These are phyloP conservation scores for carrot (Daucus carota) DNA, from an alignment of 129 eudicot species.

Conservation along the genomic window DNA sequence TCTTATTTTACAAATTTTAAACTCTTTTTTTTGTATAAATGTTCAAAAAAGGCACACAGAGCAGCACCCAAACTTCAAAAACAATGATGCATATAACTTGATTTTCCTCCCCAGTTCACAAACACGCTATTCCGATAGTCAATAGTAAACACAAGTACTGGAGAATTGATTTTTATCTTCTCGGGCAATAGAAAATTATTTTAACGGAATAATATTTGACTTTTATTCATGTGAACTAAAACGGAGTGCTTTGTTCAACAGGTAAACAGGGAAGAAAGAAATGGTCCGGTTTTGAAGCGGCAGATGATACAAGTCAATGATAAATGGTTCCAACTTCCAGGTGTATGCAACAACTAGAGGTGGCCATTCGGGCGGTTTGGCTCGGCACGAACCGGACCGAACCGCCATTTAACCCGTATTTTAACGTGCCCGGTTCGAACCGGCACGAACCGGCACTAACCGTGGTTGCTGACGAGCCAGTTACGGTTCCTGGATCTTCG, in stretches of 20 bases:
- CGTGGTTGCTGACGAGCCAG: too few species aligned
- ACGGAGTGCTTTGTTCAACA: background rate
- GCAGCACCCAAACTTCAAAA: background rate
- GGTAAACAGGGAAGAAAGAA: background rate
- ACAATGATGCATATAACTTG: background rate
- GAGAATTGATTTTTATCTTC: too few species aligned
- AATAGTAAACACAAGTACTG: too few species aligned
- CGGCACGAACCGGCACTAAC: too few species aligned
- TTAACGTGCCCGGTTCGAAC: too few species aligned
- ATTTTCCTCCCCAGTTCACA: background rate
- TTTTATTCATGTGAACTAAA: too few species aligned
- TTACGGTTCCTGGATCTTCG: too few species aligned
- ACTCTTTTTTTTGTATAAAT: background rate
- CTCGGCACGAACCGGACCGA: too few species aligned
- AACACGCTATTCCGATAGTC: background rate
- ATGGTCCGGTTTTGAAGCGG: conserved; percentile 7
- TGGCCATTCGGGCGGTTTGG: too few species aligned
- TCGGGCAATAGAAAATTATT: too few species aligned
- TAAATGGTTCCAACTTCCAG: background rate
- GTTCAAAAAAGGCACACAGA: background rate
- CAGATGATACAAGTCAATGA: background rate
- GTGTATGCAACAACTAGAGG: background rate
- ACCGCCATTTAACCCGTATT: too few species aligned
- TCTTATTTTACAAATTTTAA: background rate
- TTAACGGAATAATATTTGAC: too few species aligned